A percentile compares a stretch with the other conserved stretches of the same genome.
phyloP scores from a whole-genome alignment of 164 flowering plant species.

The Protea cynaroides region DNA sequence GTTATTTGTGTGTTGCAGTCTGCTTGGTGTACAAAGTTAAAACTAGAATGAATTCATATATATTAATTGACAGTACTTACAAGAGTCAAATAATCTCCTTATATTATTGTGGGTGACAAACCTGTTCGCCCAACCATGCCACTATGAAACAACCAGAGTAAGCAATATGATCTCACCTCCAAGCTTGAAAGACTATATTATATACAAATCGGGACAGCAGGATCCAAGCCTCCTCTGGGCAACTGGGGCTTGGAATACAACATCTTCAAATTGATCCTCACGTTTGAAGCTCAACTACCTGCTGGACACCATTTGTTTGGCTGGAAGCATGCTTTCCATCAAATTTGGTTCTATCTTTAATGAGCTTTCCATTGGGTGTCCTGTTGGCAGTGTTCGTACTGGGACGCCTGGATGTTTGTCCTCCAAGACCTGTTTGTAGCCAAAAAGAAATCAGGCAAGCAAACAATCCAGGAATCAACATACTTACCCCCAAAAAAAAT shows the following conservation, averaged over 20 bases:
- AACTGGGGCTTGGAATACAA: background rate
- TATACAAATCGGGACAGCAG: slow-evolving; percentile 17
- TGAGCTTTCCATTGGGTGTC: slow-evolving; percentile 23
- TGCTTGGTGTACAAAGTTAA: background rate
- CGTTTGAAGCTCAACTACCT: slow-evolving; percentile 16
- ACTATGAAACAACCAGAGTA: background rate
- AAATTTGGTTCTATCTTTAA: slow-evolving; percentile 30
- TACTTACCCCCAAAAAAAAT: too few species aligned
- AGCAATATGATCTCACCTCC: slow-evolving; percentile 3
- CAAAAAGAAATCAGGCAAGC: too few species aligned
- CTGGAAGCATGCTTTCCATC: slow-evolving; percentile 22
- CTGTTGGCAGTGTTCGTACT: slow-evolving; percentile 26
- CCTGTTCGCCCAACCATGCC: slow-evolving; percentile 3
- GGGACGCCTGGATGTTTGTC: slow-evolving; percentile 27
- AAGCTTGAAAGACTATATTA: slow-evolving; percentile 6
- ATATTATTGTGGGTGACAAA: slow-evolving; percentile 1
- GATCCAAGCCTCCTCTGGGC: background rate
- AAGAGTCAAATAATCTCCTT: slow-evolving; percentile 4
- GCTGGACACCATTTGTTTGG: slow-evolving; percentile 18
- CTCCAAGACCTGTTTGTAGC: slow-evolving; percentile 19
- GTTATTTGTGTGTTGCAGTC: too few species aligned
- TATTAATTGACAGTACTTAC: slow-evolving; percentile 4
- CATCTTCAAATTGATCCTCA: slow-evolving; percentile 6
- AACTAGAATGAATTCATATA: background rate
- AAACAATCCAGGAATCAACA: too few species aligned